Evolutionary conservation across 108 stramenopile genomes (phyloP).

Genomic region (Conticribra weissflogii): DNA sequence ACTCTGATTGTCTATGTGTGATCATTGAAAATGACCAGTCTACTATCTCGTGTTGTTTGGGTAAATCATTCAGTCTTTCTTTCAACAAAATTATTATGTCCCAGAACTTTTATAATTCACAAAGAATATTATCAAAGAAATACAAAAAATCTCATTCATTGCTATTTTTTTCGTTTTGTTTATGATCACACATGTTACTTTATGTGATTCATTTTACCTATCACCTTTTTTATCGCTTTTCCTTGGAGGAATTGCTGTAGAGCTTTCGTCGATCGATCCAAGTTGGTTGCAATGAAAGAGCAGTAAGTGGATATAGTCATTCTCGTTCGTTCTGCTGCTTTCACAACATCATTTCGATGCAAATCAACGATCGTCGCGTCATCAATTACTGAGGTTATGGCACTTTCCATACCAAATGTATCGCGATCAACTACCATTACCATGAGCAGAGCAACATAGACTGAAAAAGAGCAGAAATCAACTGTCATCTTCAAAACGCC

Average conservation of each 20-base stretch:
- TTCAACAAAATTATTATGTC: too few relatives aligned
- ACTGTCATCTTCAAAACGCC: constrained; percentile 5
- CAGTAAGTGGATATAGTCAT: constrained; percentile 36
- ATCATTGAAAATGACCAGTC: too few relatives aligned
- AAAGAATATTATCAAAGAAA: too few relatives aligned
- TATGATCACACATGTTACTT: too few relatives aligned
- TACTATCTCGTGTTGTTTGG: too few relatives aligned
- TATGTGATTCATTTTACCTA: neutral
- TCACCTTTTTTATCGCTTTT: constrained; percentile 27
- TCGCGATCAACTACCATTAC: neutral
- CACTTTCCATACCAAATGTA: neutral
- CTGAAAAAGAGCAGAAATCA: constrained; percentile 17
- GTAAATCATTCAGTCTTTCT: too few relatives aligned
- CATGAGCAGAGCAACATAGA: constrained; percentile 17
- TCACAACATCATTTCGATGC: constrained; percentile 20
- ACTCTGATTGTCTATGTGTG: too few relatives aligned
- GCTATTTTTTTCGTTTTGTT: too few relatives aligned
- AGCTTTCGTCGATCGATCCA: constrained; percentile 37
- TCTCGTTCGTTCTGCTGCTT: constrained; percentile 31
- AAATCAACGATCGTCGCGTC: neutral
- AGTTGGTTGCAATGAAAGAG: constrained; percentile 20
- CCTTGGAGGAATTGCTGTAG: constrained; percentile 24
- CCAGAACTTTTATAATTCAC: too few relatives aligned
- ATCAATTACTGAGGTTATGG: too few relatives aligned
- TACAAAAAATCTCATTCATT: too few relatives aligned